Conservation (phyloP, 2,329 filamentous ascomycete species). For the Aspergillus caelatus region DNA sequence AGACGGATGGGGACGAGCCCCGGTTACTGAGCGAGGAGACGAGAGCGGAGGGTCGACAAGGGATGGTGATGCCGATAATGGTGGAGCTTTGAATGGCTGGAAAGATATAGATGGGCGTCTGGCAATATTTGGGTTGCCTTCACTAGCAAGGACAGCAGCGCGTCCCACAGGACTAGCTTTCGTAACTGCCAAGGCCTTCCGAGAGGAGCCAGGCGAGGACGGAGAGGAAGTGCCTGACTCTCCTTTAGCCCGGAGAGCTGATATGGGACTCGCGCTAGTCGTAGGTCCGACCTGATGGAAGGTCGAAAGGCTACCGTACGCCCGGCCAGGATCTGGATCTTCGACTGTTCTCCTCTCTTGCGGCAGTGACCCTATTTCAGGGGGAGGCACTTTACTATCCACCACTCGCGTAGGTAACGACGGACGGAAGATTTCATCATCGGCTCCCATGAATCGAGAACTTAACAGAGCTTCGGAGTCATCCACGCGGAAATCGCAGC, state of each 20-base stretch:
- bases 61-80: conserved; percentile 85
- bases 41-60: conserved; percentile 51
- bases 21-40: conserved; percentile 53
- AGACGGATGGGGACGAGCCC: conserved; percentile 46
- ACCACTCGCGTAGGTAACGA: conserved; percentile 64
- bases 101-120: conserved; percentile 85
- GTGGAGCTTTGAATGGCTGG: conserved; percentile 94
- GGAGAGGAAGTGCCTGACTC: conserved; percentile 52
- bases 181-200: conserved; percentile 48
- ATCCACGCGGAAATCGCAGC: conserved; percentile 88
- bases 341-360: conserved; percentile 56
- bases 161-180: conserved; percentile 36
- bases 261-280: conserved; percentile 81
- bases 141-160: conserved; percentile 43
- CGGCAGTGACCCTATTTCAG: conserved; percentile 75
- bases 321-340: conserved; percentile 68
- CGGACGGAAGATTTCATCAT: conserved; percentile 84
- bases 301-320: conserved; percentile 86
- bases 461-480: conserved; percentile 88
- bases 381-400: conserved; percentile 31
- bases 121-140: conserved; percentile 55
- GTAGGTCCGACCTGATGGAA: conserved; percentile 78
- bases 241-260: conserved; percentile 73
- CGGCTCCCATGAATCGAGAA: conserved; percentile 88
- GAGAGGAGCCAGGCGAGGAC: conserved; percentile 55